Evolutionary conservation across 768 basidiomycete genomes (phyloP), one percentile per base, ranked within the genome.

Genomic region (Hydnum rufescens): DNA sequence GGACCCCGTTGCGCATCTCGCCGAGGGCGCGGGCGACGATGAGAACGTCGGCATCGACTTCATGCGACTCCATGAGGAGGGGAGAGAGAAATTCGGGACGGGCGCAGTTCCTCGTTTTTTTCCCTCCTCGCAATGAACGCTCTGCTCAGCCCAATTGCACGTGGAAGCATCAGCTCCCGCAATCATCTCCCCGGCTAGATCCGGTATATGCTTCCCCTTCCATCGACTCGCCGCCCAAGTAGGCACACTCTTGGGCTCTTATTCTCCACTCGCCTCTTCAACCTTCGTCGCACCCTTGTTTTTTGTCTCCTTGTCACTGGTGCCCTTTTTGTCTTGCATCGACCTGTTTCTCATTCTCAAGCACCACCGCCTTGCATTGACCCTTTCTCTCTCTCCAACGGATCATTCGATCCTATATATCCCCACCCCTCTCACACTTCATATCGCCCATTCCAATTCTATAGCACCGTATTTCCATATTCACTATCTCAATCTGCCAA

Each of bases 21-120:
- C 73, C 83, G 16, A 88, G 70, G 0, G 83, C 85, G 32, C 72
- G 66, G 8, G 83, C 77, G 22, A 85, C 86, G 61, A 86, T 87
- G 50, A 77, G 73, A 0, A 85, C 82, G 59, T 75, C 78, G 64
- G 84, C 83, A 57, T 84, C 82, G 30, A 32, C 26, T 8, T 8
- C 34, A 19, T n/a, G n/a, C n/a, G 34, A 39, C 19, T 8, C 34
- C 34, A 39, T 39, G 34, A 39, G 34, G 44, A 28, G 26, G 44
- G 26, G 26, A 47, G 44, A 26, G 26, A 47, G 8, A 47, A 16
- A 8, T 26, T 26, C 13, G 8, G 13, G 26, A 47, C 13, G 36
- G 22, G 22, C 22, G 36, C 36, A 13, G 13, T 13, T 13, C 13
- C 13, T 39, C 22, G 13, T 13, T 22, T 13, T 39, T 39, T 22